Percentiles rank a stretch among this genome's conserved stretches.
Conservation (phyloP, 148 eudicot genomes). For the Rhododendron williamsianum region DNA sequence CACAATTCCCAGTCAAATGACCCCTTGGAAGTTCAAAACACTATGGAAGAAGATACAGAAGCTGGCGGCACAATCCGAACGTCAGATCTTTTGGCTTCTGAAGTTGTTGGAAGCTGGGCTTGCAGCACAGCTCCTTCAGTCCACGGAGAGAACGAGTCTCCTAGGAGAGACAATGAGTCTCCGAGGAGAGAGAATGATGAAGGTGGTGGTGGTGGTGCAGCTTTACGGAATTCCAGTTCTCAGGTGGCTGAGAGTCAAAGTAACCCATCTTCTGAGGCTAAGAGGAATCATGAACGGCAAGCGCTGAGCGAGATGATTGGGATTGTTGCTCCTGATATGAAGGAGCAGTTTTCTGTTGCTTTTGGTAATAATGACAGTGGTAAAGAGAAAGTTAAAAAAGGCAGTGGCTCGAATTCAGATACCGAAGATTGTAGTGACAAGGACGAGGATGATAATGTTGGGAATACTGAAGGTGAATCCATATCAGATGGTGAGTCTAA, state of each 20-base stretch:
- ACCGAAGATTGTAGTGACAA: constrained; percentile 49
- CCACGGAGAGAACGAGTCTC: constrained; percentile 48
- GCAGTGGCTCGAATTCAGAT: constrained; percentile 43
- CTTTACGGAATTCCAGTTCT: constrained; percentile 38
- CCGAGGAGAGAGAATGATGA: constrained; percentile 31
- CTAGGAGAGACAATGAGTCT: constrained; percentile 36
- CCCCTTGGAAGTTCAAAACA: constrained; percentile 26
- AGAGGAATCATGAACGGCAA: constrained; percentile 41
- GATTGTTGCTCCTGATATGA: constrained; percentile 73
- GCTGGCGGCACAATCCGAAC: constrained; percentile 49
- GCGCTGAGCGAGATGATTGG: constrained; percentile 77
- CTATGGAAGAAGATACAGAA: constrained; percentile 49
- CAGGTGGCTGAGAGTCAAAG: constrained; percentile 65
- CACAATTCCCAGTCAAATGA: constrained; percentile 25
- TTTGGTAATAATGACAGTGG: constrained; percentile 17
- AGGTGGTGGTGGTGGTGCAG: constrained; percentile 26
- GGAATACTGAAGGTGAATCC: constrained; percentile 20
- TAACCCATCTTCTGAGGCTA: constrained; percentile 23
- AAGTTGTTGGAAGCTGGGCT: constrained; percentile 91
- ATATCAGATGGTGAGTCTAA: constrained; percentile 55
- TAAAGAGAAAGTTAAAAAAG: constrained; percentile 29
- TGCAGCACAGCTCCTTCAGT: constrained; percentile 70
- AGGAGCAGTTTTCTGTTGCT: constrained; percentile 53
- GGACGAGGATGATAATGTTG: constrained; percentile 31
- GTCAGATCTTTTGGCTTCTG: constrained; percentile 82